Percentiles rank a stretch among this genome's conserved stretches.
phyloP scores from a whole-genome alignment of 768 basidiomycete genomes.

The Boletus huronensis region DNA sequence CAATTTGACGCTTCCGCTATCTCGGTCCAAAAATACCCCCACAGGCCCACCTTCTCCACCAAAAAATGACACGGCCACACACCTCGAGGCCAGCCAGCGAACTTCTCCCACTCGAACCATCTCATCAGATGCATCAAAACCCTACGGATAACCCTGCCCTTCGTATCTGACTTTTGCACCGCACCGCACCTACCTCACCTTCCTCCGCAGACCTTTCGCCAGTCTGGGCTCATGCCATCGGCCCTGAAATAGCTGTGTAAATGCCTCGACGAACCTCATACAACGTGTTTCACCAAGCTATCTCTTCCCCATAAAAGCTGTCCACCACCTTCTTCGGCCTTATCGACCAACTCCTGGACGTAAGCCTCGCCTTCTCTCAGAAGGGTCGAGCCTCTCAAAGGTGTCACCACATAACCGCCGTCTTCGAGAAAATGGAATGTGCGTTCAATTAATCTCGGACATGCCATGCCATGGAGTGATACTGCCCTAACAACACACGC shows the following conservation, averaged over 20 bases:
- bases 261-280: background rate
- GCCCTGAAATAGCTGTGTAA: background rate
- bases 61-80: background rate
- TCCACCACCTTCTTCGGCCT: background rate
- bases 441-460: constrained; percentile 12
- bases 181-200: background rate
- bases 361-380: constrained; percentile 3
- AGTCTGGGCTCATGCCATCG: background rate
- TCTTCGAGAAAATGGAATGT: constrained; percentile 18
- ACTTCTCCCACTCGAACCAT: background rate
- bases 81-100: background rate
- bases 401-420: constrained; percentile 4
- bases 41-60: background rate
- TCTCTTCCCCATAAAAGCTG: background rate
- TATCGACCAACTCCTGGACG: constrained; percentile 1
- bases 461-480: background rate
- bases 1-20: background rate
- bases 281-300: background rate
- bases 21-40: constrained; percentile 1
- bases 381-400: background rate
- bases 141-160: background rate
- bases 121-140: background rate
- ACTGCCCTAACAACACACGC: background rate
- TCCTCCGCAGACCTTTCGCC: background rate
- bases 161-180: background rate